phyloP scores from a whole-genome alignment of 768 basidiomycete genomes.

The Boletus reticuloceps region DNA sequence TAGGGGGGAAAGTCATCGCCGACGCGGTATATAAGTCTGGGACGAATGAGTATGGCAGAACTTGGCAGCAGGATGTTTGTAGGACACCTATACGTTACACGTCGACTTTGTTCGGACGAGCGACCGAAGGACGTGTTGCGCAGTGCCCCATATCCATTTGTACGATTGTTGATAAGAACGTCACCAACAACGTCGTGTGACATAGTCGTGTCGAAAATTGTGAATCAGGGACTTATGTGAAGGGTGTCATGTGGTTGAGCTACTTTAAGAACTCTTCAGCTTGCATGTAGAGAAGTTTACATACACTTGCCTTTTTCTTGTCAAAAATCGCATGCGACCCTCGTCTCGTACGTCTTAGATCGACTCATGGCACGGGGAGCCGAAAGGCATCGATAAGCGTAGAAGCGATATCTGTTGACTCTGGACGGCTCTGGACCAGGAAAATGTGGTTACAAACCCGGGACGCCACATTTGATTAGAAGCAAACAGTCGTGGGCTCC shows the following conservation, averaged over 20 bases:
- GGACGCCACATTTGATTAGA: not conserved
- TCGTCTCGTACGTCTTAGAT: not conserved
- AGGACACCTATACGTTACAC: not conserved
- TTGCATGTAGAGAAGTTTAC: not conserved
- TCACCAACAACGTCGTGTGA: not conserved
- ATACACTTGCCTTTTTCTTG: not conserved
- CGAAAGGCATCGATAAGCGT: too few species aligned
- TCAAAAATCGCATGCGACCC: not conserved
- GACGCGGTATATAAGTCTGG: not conserved
- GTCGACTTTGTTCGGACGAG: not conserved
- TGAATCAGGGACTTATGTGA: not conserved
- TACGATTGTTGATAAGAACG: not conserved
- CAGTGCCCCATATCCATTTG: not conserved
- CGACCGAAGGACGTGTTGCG: not conserved
- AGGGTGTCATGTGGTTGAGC: not conserved
- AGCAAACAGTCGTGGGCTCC: not conserved
- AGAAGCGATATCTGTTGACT: not conserved
- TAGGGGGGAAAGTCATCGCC: not conserved
- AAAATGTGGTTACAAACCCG: too few species aligned
- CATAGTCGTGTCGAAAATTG: not conserved
- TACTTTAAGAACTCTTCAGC: not conserved
- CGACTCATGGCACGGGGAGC: not conserved
- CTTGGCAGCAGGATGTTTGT: not conserved
- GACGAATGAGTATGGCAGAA: not conserved
- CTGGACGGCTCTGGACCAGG: too few species aligned